Percentiles rank a stretch among this genome's conserved stretches.
Conservation (phyloP, 345 rosid genomes). For the Schrenkiella parvula region DNA sequence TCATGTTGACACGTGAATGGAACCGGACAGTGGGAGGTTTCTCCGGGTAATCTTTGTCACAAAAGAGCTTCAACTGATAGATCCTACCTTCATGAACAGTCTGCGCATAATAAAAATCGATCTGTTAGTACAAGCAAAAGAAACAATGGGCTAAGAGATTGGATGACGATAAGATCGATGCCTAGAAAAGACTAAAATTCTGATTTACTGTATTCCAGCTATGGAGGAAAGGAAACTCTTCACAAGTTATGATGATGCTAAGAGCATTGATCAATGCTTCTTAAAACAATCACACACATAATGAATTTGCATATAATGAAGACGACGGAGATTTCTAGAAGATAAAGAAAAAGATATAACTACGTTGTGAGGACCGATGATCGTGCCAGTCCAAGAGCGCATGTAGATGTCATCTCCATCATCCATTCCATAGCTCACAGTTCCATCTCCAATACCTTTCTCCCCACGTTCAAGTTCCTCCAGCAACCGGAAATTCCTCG, state of each 20-base stretch:
- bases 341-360: slow-evolving; percentile 27
- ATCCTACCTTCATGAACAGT: slow-evolving; percentile 96
- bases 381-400: slow-evolving; percentile 97
- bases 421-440: slow-evolving; percentile 99
- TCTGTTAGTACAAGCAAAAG: background rate
- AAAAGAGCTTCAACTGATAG: slow-evolving; percentile 95
- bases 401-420: slow-evolving; percentile 89
- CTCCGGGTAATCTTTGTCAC: slow-evolving; percentile 97
- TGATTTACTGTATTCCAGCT: background rate
- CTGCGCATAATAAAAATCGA: slow-evolving; percentile 29
- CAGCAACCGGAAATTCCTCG: slow-evolving; percentile 76
- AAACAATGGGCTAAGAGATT: background rate
- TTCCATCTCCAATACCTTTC: slow-evolving; percentile 95
- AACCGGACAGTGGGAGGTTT: slow-evolving; percentile 94
- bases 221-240: background rate
- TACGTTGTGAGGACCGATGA: slow-evolving; percentile 93
- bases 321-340: background rate
- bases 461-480: slow-evolving; percentile 94
- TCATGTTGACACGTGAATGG: slow-evolving; percentile 90
- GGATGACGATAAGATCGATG: background rate
- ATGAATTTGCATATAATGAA: background rate
- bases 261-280: background rate
- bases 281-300: background rate
- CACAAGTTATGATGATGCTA: background rate
- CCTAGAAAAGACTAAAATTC: background rate